Evolutionary conservation across 2,329 filamentous ascomycete genomes (phyloP), one percentile per base, ranked within the genome.

Genomic region (Sarocladium oryzae): DNA sequence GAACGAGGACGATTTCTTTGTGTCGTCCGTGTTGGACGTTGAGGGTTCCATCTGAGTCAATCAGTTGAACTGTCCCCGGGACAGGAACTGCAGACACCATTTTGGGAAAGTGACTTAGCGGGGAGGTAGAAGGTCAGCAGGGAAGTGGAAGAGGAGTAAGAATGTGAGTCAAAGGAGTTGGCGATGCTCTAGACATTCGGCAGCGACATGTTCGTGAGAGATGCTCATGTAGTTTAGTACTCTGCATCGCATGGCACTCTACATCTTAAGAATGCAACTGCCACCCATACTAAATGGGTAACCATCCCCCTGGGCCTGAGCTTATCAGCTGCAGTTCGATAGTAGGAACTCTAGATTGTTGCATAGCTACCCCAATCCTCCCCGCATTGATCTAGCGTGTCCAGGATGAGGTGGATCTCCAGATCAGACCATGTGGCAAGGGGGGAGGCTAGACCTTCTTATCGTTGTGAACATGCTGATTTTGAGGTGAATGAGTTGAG

Each of bases 1-100:
- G 59, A 8, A 60, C 52, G 15, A 59, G 53, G 3, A 59, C 56
- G 28, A 62, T 62, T 11, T 61, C 23, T 13, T 43, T 43, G 21
- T 43, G 40, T 43, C 40, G 40, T 15, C 40, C 40, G 26, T 43
- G 40, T 26, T 43, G 4, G 13, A 43, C 21, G 15, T 43, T 24
- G 40, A 43, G 40, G 9, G 15, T 28, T 43, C 40, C 40, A 5
- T 43, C 40, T 3, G 40, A 8, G n/a, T 43, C 40, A 43, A 43
- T 43, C 8, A 43, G 40, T 13, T 28, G 40, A 20, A 43, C 40
- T 24, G 40, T 43, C 15, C 40, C 40, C 10, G 40, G 40, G 20
- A 43, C 40, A 10, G 10, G 32, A 36, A 23, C 15, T 26, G 35
- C 18, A 49, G 46, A 33, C 20, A 23, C 21, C 35, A 37, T 28